Conservation (phyloP, 2,329 filamentous ascomycete genomes). For the Diaporthe ampelina region DNA sequence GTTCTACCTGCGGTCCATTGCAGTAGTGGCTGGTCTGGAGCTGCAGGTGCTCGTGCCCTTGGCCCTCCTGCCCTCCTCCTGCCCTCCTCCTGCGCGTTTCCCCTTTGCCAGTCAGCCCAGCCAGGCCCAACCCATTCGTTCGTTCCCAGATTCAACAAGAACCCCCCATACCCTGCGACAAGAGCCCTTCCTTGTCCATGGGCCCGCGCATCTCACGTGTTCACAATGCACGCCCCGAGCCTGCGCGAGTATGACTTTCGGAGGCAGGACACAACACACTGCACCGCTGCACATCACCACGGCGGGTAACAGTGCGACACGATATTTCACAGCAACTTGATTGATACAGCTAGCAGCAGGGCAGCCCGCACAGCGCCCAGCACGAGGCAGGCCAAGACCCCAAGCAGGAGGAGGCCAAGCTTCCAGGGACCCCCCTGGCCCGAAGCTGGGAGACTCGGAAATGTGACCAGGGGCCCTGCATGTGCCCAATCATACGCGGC, state of each 20-base stretch:
- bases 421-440: slow-evolving; percentile 19
- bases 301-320: background rate
- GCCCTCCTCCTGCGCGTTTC: background rate
- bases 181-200: background rate
- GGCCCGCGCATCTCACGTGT: slow-evolving; percentile 1
- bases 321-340: background rate
- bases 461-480: slow-evolving; percentile 32
- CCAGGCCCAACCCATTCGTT: slow-evolving; percentile 7
- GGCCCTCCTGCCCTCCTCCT: background rate
- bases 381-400: background rate
- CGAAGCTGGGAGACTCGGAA: slow-evolving; percentile 25
- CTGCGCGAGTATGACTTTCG: background rate
- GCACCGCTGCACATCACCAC: background rate
- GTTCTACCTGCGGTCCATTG: slow-evolving; percentile 38
- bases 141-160: background rate
- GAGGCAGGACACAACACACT: background rate
- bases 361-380: background rate
- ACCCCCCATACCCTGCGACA: background rate
- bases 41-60: slow-evolving; percentile 34
- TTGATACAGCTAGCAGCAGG: background rate
- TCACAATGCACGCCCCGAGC: too few relatives aligned
- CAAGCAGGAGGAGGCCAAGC: slow-evolving; percentile 18
- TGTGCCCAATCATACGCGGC: slow-evolving; percentile 23
- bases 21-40: slow-evolving; percentile 40
- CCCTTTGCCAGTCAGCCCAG: slow-evolving; percentile 27